Evolutionary conservation across 2,329 filamentous ascomycete genomes (phyloP).

Genomic region (Fusarium sp.): DNA sequence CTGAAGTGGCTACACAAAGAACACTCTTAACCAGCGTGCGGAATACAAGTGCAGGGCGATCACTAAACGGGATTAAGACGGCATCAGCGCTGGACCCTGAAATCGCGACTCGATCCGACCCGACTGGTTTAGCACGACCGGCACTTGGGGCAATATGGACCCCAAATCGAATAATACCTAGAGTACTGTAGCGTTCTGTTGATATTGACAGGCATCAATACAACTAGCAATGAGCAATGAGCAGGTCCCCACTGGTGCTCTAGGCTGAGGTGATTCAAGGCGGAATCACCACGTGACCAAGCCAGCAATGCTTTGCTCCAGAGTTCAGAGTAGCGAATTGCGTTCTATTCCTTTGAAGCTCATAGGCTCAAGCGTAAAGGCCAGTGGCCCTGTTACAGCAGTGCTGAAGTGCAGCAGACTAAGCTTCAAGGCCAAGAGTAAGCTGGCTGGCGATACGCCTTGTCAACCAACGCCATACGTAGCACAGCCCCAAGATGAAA

Average conservation of each 20-base stretch:
- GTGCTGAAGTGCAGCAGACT: not conserved
- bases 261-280: no score
- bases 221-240: no score
- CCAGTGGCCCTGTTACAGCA: not conserved
- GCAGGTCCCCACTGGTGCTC: no score
- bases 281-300: not conserved
- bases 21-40: no score
- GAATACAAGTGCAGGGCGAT: not conserved
- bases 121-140: not conserved
- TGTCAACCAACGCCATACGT: not conserved
- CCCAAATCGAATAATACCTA: not conserved
- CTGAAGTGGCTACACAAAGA: no score
- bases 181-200: not conserved
- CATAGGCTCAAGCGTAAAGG: not conserved
- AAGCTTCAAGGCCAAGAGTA: not conserved
- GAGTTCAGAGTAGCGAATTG: not conserved
- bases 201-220: not conserved
- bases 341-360: not conserved
- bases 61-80: constrained; percentile 16
- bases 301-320: not conserved
- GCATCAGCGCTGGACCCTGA: constrained; percentile 20
- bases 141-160: not conserved
- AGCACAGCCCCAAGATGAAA: constrained; percentile 21
- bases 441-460: constrained; percentile 9
- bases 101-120: not conserved